Evolutionary conservation across 1,284 basidiomycete species (phyloP).

Genomic region (Crepidotus sp.): DNA sequence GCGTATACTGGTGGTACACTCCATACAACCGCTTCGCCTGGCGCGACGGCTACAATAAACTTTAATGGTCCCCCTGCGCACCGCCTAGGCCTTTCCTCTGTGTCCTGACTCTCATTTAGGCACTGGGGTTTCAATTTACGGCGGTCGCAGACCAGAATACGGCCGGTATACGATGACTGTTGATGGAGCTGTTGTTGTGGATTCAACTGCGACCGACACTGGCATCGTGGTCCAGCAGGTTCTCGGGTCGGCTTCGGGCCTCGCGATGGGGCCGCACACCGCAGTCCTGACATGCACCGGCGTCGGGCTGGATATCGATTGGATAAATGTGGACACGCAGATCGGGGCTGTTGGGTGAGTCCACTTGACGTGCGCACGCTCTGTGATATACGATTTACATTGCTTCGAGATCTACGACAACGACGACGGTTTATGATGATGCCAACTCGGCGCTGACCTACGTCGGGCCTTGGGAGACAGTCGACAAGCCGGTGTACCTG

Average conservation of each 20-base stretch:
- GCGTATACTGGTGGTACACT: constrained; percentile 33
- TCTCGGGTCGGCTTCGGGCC: constrained; percentile 33
- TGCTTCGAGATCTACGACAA: constrained; percentile 23
- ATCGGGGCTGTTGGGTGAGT: constrained; percentile 32
- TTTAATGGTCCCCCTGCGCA: constrained; percentile 30
- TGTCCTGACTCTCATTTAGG: constrained; percentile 27
- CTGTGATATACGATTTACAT: neutral
- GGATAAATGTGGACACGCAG: constrained; percentile 33
- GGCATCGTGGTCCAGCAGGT: constrained; percentile 29
- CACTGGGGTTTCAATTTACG: constrained; percentile 45
- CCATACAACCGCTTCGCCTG: constrained; percentile 30
- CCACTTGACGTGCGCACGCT: neutral
- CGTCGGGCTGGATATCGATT: constrained; percentile 42
- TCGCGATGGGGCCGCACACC: constrained; percentile 38
- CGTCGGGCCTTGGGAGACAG: constrained; percentile 30
- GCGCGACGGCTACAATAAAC: constrained; percentile 34
- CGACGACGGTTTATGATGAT: constrained; percentile 33
- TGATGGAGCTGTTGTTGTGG: constrained; percentile 34
- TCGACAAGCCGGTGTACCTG: constrained; percentile 26
- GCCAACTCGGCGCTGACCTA: constrained; percentile 31
- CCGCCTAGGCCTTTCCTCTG: constrained; percentile 8
- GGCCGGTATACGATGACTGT: constrained; percentile 39
- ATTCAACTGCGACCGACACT: constrained; percentile 28
- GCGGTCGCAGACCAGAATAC: constrained; percentile 38
- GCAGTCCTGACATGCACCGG: constrained; percentile 37